Conservation (phyloP, 805 yeast species). For the Myxozyma monticola region DNA sequence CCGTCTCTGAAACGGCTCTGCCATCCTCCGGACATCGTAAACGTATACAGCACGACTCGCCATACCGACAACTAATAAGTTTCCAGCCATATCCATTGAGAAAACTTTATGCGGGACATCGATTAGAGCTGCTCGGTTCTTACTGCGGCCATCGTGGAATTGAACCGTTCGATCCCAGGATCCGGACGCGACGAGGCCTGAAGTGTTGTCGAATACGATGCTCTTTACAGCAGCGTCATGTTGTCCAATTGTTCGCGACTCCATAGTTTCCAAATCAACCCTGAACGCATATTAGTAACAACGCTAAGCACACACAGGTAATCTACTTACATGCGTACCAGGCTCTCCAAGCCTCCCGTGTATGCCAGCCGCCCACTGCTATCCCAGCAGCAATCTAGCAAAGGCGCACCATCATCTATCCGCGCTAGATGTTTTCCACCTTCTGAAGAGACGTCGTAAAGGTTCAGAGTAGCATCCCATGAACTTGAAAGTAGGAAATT, state of each 20-base stretch:
- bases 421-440: conserved; percentile 24
- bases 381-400: conserved; percentile 38
- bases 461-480: conserved; percentile 56
- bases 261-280: conserved; percentile 52
- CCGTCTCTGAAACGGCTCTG: conserved; percentile 50
- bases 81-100: conserved; percentile 57
- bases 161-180: conserved; percentile 62
- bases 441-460: conserved; percentile 44
- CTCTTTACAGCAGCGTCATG: conserved; percentile 48
- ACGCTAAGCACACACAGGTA: neutral
- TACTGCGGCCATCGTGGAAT: conserved; percentile 47
- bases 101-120: conserved; percentile 53
- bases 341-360: conserved; percentile 21
- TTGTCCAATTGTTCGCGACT: conserved; percentile 33
- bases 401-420: conserved; percentile 38
- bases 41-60: conserved; percentile 55
- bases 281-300: conserved; percentile 25
- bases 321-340: conserved; percentile 12
- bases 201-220: conserved; percentile 35
- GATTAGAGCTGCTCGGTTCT: conserved; percentile 24
- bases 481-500: conserved; percentile 49
- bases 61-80: conserved; percentile 54
- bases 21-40: conserved; percentile 54
- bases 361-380: conserved; percentile 23
- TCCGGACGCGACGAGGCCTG: conserved; percentile 50